Base-by-base conservation (phyloP, 1,139 yeast species). In the Diutina rugosa region DNA sequence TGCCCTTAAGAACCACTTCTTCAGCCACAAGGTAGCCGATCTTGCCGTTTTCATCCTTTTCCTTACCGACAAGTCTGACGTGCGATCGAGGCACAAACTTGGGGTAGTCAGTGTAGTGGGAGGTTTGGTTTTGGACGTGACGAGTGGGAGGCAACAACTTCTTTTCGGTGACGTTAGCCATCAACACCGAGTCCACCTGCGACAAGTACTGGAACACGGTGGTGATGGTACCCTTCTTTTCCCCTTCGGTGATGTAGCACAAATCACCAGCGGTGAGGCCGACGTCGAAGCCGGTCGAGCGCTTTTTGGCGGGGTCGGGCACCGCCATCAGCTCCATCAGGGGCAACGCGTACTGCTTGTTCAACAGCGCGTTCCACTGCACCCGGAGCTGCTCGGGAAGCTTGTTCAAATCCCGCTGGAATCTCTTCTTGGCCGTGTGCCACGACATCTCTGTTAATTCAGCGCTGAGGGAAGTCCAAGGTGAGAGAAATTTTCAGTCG, bases 121-220 rank as follows among this genome's bases (percentile, higher is more conserved):
- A 80, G 35, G 77, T 76, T 67, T 87, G 95, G 56, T 86, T 85
- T 57, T 82, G 85, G 54, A 81, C 78, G 95, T 96, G 89, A 64
- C 79, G 78, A 56, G 77, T 74, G 64, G 83, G 84, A 21, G 97
- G 96, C 56, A 75, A 63, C 53, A 75, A 63, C 57, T 67, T 70
- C 62, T 73, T 72, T 55, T 69, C 65, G 18, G 72, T 69, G 35
- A 49, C 67, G 61, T 72, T 74, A 16, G 75, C 65, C 61, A 76
- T 64, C 55, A 70, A 66, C 28, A 72, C 70, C 12, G 72, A 61
- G 60, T 75, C 73, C 55, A 64, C 65, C 55, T 68, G 71, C 6
- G 72, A 66, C 44, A 69, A 63, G 59, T 67, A 67, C 55, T 62
- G 63, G 55, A 63, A 61, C 14, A 76, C 70, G 57, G 82, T 81